These are phyloP conservation scores for Lactarius hengduanensis DNA, from an alignment of 768 basidiomycete species.

Conservation along the genomic window DNA sequence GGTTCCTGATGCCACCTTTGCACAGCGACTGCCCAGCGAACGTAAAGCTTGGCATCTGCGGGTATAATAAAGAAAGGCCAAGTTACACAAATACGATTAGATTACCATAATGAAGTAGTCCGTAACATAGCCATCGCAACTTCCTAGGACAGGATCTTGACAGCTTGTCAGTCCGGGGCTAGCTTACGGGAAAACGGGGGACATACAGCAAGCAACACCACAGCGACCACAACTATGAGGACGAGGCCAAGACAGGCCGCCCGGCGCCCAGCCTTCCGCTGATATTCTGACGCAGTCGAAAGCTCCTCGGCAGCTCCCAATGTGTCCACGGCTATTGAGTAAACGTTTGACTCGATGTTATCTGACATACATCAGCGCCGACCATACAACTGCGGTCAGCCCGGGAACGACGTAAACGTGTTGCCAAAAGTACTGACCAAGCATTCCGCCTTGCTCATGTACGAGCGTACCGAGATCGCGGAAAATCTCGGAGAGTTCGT, in stretches of 20 bases:
- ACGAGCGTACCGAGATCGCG: constrained; percentile 93
- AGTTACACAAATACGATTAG: constrained; percentile 15
- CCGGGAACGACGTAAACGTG: background rate
- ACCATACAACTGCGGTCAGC: background rate
- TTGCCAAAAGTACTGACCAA: constrained; percentile 58
- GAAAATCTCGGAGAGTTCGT: constrained; percentile 95
- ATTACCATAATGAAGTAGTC: constrained; percentile 20
- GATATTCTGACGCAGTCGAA: constrained; percentile 86
- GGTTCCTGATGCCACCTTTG: background rate
- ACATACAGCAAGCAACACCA: constrained; percentile 90
- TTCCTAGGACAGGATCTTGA: constrained; percentile 19
- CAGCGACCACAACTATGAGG: constrained; percentile 77
- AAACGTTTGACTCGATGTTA: constrained; percentile 93
- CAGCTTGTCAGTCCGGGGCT: background rate
- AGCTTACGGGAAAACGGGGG: background rate
- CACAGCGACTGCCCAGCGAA: background rate
- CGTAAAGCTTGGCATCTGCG: background rate
- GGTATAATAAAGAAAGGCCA: constrained; percentile 4
- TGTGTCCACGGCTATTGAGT: constrained; percentile 81
- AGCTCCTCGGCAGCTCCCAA: constrained; percentile 83
- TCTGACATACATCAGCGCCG: constrained; percentile 46
- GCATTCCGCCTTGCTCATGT: constrained; percentile 89
- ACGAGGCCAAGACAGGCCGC: constrained; percentile 90
- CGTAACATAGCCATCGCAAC: constrained; percentile 1
- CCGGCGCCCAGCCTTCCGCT: constrained; percentile 87